Base-by-base conservation (phyloP, 1,284 basidiomycete genomes). In the Tylopilus sp. region DNA sequence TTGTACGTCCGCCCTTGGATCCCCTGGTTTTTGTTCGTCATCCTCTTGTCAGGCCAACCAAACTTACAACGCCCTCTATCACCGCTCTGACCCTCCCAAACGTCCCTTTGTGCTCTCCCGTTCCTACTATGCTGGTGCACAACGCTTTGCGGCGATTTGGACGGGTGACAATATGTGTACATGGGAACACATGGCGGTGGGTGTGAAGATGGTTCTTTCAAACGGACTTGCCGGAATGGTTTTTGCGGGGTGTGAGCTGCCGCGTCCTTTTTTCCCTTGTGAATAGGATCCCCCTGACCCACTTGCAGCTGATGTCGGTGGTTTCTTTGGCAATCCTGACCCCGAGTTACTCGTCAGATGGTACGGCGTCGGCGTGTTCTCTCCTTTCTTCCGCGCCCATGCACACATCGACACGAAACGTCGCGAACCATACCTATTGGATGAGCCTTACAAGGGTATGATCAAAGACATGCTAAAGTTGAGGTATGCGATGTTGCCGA, bases 381-480 rank as follows among this genome's bases (percentile, higher is more conserved):
- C 88, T 59, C 96, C 96, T 5, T 99, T 99, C 83, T 96, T 99
- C 88, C 85, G 96, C 49, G 96, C 96, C 0, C 97, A 99, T 72
- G 97, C 96, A 6, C 95, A 98, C 71, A 89, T 98, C 63, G 97
- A 99, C 72, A 97, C 96, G 40, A 99, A 98, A 76, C 86, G 97
- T 39, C 86, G 96, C 43, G 97, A 99, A 72, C 96, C 96, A 0
- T 99, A 89, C 78, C 80, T 99, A 0, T 82, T 92, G 49, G 92
- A 94, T 17, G 89, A 97, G 65, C 94, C 94, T 0, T 88, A 91
- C 74, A 89, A 90, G 73, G 78, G 83, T 33, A 88, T 93, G 40
- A 73, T 98, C 29, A 83, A 88, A 31, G 86, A 92, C 59, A 80
- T 89, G 43, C 77, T 99, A 52, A 83, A 89, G 32, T 75, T 98